Conservation (phyloP, 2,329 filamentous ascomycete species). For the Parafenestella ontariensis region DNA sequence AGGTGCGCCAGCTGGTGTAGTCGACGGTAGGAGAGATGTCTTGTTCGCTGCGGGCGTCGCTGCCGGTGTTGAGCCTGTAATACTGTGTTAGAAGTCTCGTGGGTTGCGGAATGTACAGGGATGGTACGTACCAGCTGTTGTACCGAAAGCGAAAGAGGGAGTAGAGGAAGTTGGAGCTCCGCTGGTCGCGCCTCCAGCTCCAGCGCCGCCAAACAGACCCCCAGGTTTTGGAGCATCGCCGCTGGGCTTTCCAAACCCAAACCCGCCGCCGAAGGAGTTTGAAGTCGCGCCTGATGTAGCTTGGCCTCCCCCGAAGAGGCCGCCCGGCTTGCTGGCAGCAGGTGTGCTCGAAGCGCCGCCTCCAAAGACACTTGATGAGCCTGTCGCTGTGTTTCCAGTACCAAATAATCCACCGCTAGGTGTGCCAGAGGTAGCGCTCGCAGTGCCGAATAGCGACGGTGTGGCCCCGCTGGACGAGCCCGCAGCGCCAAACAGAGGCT, state of each 20-base stretch:
- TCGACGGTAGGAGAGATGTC: conserved; percentile 47
- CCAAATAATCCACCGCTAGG: conserved; percentile 26
- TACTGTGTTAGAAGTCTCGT: conserved; percentile 11
- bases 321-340: conserved; percentile 35
- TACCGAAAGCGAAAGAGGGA: conserved; percentile 21
- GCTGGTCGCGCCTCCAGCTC: conserved; percentile 20
- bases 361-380: conserved; percentile 35
- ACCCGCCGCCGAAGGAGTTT: conserved; percentile 13
- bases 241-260: conserved; percentile 28
- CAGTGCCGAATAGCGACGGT: conserved; percentile 37
- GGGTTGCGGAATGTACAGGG: not conserved
- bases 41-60: conserved; percentile 47
- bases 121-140: conserved; percentile 13
- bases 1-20: conserved; percentile 49
- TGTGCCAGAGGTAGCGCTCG: conserved; percentile 23
- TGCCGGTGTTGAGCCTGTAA: conserved; percentile 31
- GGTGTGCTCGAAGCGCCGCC: conserved; percentile 35
- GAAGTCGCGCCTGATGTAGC: conserved; percentile 32
- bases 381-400: conserved; percentile 14
- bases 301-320: conserved; percentile 36
- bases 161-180: conserved; percentile 23
- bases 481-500: conserved; percentile 40
- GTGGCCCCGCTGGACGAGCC: conserved; percentile 30
- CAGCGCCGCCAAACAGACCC: conserved; percentile 7
- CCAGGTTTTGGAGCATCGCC: conserved; percentile 31